Evolutionary conservation across 139 green algal species (phyloP), one percentile per base, ranked within the genome.

Genomic region (Chlorella sp.): DNA sequence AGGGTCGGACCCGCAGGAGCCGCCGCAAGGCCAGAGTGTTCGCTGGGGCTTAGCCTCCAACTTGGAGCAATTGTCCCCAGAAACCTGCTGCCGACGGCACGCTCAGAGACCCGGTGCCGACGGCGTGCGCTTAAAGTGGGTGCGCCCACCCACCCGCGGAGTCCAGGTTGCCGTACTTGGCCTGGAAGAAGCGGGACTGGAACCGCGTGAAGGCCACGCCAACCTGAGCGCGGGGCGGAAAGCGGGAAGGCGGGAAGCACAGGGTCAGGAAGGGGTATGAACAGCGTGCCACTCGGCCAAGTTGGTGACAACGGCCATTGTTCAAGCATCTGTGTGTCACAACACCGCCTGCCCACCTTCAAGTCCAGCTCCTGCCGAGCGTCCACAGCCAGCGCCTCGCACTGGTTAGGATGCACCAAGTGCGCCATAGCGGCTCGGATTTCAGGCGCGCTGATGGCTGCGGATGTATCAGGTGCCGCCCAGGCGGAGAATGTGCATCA

Each of bases 101-200:
- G n/a, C n/a, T n/a, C n/a, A n/a, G n/a, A n/a, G n/a, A n/a, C n/a
- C n/a, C n/a, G n/a, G n/a, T n/a, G n/a, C n/a, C n/a, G n/a, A n/a
- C n/a, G n/a, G n/a, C n/a, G n/a, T n/a, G n/a, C n/a, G n/a, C n/a
- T n/a, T n/a, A n/a, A n/a, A n/a, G n/a, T n/a, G n/a, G n/a, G n/a
- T n/a, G n/a, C 26, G 26, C 30, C 5, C 60, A 8, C 60, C 30
- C 60, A 68, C 60, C 60, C 26, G 60, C 60, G 0, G 41, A 89
- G 83, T 98, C 95, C 69, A 98, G 90, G 84, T 98, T 97, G 82
- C 93, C 94, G 84, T 98, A 98, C 86, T 95, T 98, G 40, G 88
- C 78, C 87, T 96, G 93, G 80, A 97, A 96, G 87, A 91, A 97
- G 6, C 94, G 83, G 9, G 93, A 96, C 83, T 97, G 95, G 88